Base-by-base conservation (phyloP, 2,329 filamentous ascomycete species). In the Trichoderma afroharzianum region DNA sequence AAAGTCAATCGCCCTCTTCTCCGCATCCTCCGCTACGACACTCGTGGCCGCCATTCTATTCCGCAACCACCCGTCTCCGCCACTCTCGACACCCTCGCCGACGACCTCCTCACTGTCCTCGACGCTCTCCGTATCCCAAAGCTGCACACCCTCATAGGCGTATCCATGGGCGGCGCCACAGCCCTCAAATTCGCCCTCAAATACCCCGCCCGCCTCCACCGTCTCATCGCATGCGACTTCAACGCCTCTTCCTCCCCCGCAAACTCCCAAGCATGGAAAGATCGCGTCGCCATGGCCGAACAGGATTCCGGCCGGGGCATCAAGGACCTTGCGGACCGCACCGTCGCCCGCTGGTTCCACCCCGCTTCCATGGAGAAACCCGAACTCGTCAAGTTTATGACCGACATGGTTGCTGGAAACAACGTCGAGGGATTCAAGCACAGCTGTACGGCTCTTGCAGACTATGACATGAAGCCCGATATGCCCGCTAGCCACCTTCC, bases 91-190 rank as follows among this genome's bases (percentile, higher is more conserved):
- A 82, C 90, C 3, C 84, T 96, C 0, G 88, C 92, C 4, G 85
- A 87, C 8, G 94, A 97, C 77, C 83, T 96, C 26, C 83, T 86
- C 47, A 80, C 84, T 0, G 80, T 97, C 0, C 87, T 97, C 3
- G 85, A 90, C 68, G 88, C 91, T 0, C 85, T 97, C 33, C 88
- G 92, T 63, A 90, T 95, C 55, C 84, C 87, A 11, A 87, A 88
- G 76, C 88, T 92, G 0, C 88, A 91, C 39, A 85, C 88, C 0
- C 83, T 95, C 0, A 83, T 96, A 24, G 94, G 94, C 24, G 93
- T 97, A 4, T 93, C 90, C 43, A 89, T 96, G 79, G 94, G 94
- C 74, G 94, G 94, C 67, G 93, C 91, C 2, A 96, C 93, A 1
- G 86, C 91, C 1, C 86, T 96, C 63, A 91, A 92, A 78, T 90